These are phyloP conservation scores for Aspergillus nidulans DNA, from an alignment of 495 filamentous ascomycete species.

Conservation along the genomic window DNA sequence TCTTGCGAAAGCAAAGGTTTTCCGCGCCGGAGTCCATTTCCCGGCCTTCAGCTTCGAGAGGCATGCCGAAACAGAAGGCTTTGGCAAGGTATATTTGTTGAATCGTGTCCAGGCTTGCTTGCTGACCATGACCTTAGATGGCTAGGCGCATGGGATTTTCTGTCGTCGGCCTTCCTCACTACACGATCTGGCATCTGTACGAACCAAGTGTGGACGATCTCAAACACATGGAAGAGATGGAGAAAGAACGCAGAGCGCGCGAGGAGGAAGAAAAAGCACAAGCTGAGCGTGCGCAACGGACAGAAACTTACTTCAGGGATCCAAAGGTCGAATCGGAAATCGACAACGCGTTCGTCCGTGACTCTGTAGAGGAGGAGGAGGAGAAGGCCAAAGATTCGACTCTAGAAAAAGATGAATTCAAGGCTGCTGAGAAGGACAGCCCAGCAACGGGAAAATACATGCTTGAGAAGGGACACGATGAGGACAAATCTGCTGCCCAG, in stretches of 20 bases:
- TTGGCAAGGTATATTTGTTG: constrained; percentile 74
- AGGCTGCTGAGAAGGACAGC: constrained; percentile 3
- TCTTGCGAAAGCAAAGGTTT: constrained; percentile 91
- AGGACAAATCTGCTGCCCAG: not conserved
- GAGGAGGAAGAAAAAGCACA: constrained; percentile 72
- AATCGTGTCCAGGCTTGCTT: not conserved
- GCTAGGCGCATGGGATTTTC: constrained; percentile 92
- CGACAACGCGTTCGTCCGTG: constrained; percentile 71
- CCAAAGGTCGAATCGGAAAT: constrained; percentile 72
- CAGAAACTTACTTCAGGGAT: constrained; percentile 53
- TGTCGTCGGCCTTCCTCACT: constrained; percentile 95
- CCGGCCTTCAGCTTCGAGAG: constrained; percentile 98
- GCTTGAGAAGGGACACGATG: not conserved
- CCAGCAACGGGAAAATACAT: constrained; percentile 2
- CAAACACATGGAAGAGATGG: constrained; percentile 97
- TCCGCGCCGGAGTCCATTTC: constrained; percentile 93
- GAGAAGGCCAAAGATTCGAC: constrained; percentile 22
- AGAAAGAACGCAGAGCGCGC: constrained; percentile 65
- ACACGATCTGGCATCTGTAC: constrained; percentile 99
- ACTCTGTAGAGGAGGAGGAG: constrained; percentile 54
- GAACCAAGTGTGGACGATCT: constrained; percentile 97
- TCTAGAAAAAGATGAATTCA: not conserved
- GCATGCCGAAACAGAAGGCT: constrained; percentile 97
- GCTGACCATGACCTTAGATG: constrained; percentile 58
- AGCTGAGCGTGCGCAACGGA: constrained; percentile 40